Conservation (phyloP, 805 yeast species). For the Kazachstania taianensis region DNA sequence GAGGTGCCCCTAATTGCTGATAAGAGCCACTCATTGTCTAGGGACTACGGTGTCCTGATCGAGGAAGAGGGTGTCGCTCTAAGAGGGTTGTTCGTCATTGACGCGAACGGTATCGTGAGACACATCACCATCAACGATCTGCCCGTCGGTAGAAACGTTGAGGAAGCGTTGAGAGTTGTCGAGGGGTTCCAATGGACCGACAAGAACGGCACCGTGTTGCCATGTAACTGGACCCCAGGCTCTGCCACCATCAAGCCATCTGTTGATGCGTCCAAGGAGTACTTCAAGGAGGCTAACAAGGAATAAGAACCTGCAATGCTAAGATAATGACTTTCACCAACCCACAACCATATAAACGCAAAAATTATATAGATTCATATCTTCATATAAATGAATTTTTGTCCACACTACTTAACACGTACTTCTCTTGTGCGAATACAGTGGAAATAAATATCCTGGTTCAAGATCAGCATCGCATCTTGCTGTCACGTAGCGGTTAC, state of each 20-base stretch:
- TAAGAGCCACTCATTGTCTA: conserved; percentile 89
- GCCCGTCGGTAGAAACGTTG: conserved; percentile 98
- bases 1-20: conserved; percentile 92
- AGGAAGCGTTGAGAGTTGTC: conserved; percentile 92
- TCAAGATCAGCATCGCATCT: no score
- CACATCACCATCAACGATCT: conserved; percentile 97
- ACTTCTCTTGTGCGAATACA: no score
- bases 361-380: no score
- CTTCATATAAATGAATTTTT: no score
- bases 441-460: no score
- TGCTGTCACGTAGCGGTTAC: no score
- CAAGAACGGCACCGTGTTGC: conserved; percentile 98
- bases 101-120: conserved; percentile 90
- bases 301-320: no score
- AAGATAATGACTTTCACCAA: no score
- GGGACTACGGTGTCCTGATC: conserved; percentile 93
- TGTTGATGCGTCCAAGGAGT: conserved; percentile 67
- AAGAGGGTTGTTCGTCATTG: conserved; percentile 97
- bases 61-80: conserved; percentile 95
- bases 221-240: conserved; percentile 99
- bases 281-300: conserved; percentile 57
- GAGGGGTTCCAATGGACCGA: conserved; percentile 99
- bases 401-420: no score
- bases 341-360: no score
- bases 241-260: conserved; percentile 83